phyloP scores from a whole-genome alignment of 345 rosid genomes.

The Passiflora organensis region DNA sequence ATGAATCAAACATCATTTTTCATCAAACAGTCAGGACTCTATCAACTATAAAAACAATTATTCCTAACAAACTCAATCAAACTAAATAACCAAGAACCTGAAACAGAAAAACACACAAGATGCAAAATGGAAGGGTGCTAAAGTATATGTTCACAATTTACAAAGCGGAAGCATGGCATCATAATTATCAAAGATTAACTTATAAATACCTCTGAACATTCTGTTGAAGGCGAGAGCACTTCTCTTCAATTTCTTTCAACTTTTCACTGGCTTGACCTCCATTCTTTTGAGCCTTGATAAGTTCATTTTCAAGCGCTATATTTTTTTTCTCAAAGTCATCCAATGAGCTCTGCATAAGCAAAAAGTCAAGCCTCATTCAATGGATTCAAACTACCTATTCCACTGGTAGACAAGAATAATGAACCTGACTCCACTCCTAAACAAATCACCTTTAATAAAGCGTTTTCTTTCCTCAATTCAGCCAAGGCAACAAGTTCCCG shows the following conservation, averaged over 20 bases:
- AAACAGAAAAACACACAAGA: background rate
- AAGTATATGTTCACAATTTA: background rate
- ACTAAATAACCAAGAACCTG: background rate
- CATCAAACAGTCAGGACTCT: background rate
- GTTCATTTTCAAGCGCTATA: slow-evolving; percentile 59
- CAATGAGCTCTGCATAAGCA: slow-evolving; percentile 49
- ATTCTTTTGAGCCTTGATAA: slow-evolving; percentile 51
- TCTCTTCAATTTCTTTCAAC: slow-evolving; percentile 60
- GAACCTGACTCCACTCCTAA: background rate
- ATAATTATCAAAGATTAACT: background rate
- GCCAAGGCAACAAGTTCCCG: slow-evolving; percentile 58
- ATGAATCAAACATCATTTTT: background rate
- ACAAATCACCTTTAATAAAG: slow-evolving; percentile 54
- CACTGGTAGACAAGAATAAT: background rate
- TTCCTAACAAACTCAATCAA: background rate
- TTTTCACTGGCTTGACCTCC: slow-evolving; percentile 45
- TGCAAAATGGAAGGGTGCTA: background rate
- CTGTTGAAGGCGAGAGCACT: slow-evolving; percentile 62
- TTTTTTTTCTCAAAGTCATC: slow-evolving; percentile 64
- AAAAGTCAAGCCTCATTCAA: background rate
- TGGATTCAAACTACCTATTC: no score
- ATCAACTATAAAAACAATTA: no score
- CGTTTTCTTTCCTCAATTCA: slow-evolving; percentile 69
- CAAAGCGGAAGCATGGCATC: background rate
- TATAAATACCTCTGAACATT: slow-evolving; percentile 54